Base-by-base conservation (phyloP, 495 filamentous ascomycete genomes). In the Penicillium argentinense region DNA sequence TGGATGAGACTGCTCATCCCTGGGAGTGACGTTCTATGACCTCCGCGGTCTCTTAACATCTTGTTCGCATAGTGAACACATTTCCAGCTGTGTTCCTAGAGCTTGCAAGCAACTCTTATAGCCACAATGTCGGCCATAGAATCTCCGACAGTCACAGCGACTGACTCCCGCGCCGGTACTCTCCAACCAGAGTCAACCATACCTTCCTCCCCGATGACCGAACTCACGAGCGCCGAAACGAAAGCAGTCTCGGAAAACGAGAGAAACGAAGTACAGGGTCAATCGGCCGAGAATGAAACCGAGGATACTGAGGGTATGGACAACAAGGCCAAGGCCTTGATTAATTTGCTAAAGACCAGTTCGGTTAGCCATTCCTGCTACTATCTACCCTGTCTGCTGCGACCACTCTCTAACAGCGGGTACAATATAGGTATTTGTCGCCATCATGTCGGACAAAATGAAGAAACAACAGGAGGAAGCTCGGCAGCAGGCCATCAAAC, bases 381-480 rank as follows among this genome's bases (percentile, higher is more conserved):
- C 26, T 16, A n/a, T 41, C 16, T 26, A 17, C 24, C 17, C 4
- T 17, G 13, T 22, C 12, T 3, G 23, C 17, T 14, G 9, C 33
- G 16, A 28, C 6, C 11, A 12, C 1, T 30, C n/a, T 37, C 32
- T 49, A 23, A 39, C 27, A 3, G 23, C 12, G 21, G 17, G 23
- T 4, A 23, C 42, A 13, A 16, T 24, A 17, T 22, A 75, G 72
- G 67, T 73, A 1, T 75, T 73, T 41, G 70, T 73, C 42, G 49
- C 73, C 1, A 82, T 83, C 41, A 82, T 83, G 79, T 70, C 81
- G 14, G 69, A 77, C 24, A 82, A 83, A 47, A 83, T 83, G 76
- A 76, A 80, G 46, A 74, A 80, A 36, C 79, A 82, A 44, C 77
- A 83, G 56, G 79, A 82, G 25, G 73, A 77, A 18, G 77, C 78